Percentiles rank a stretch among this genome's conserved stretches.
These are phyloP conservation scores for Neonothopanus nambi DNA, from an alignment of 1,284 basidiomycete species.

Conservation along the genomic window DNA sequence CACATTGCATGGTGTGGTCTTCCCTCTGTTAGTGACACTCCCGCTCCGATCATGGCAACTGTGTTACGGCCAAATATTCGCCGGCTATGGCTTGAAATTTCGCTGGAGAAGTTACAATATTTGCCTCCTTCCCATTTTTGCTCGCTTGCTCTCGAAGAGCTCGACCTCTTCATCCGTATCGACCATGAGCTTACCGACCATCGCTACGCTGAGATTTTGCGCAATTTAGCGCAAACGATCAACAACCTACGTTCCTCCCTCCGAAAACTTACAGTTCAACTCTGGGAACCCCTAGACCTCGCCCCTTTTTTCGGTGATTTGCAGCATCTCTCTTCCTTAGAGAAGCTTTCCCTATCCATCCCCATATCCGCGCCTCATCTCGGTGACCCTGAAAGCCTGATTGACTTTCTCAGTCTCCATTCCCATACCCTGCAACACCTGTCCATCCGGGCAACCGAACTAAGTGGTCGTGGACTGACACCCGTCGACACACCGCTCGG, in stretches of 20 bases:
- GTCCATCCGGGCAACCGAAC: slow-evolving; percentile 23
- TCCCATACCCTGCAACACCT: slow-evolving; percentile 7
- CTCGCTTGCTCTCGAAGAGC: slow-evolving; percentile 36
- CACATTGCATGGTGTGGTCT: slow-evolving; percentile 9
- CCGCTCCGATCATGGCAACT: slow-evolving; percentile 1
- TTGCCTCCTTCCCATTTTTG: slow-evolving; percentile 32
- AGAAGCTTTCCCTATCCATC: slow-evolving; percentile 13
- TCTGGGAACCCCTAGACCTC: slow-evolving; percentile 10
- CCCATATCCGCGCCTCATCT: slow-evolving; percentile 10
- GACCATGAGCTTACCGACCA: slow-evolving; percentile 28
- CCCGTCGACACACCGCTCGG: slow-evolving; percentile 22
- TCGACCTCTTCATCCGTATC: slow-evolving; percentile 40
- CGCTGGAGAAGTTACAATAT: slow-evolving; percentile 38
- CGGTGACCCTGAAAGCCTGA: slow-evolving; percentile 9
- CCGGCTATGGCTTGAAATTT: slow-evolving; percentile 39
- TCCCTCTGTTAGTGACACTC: not conserved
- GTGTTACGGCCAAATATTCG: slow-evolving; percentile 30
- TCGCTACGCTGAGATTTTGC: slow-evolving; percentile 28
- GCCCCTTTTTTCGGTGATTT: slow-evolving; percentile 10
- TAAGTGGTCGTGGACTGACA: slow-evolving; percentile 25
- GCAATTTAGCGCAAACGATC: slow-evolving; percentile 33
- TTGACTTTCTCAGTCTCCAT: slow-evolving; percentile 9
- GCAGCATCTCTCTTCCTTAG: slow-evolving; percentile 1
- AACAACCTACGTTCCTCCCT: slow-evolving; percentile 25
- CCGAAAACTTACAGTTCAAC: slow-evolving; percentile 17